These are phyloP conservation scores for Sporobolomyces pararoseus DNA, from an alignment of 768 basidiomycete genomes.

Conservation along the genomic window DNA sequence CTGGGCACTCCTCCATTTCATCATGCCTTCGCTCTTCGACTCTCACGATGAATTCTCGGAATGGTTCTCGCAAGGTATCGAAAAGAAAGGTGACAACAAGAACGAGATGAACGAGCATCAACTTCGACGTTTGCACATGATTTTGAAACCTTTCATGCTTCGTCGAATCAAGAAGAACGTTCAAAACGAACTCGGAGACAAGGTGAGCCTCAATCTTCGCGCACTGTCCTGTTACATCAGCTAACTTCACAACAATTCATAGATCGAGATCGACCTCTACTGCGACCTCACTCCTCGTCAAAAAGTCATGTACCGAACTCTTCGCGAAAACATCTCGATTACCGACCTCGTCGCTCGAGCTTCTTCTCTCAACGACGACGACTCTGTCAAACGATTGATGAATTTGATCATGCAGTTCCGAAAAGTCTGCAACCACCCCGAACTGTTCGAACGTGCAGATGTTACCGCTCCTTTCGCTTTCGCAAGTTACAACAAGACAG, in stretches of 20 bases:
- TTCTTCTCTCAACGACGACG: conserved; percentile 74
- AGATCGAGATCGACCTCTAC: conserved; percentile 95
- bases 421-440: conserved; percentile 98
- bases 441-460: conserved; percentile 94
- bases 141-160: conserved; percentile 98
- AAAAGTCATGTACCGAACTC: conserved; percentile 77
- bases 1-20: conserved; percentile 97
- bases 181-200: conserved; percentile 98
- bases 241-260: conserved; percentile 17
- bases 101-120: conserved; percentile 94
- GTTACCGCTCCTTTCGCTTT: conserved; percentile 91
- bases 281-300: conserved; percentile 92
- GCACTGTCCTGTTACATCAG: neutral
- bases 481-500: conserved; percentile 71
- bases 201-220: conserved; percentile 57
- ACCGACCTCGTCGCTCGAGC: conserved; percentile 91
- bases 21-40: conserved; percentile 99
- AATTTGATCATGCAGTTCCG: conserved; percentile 99
- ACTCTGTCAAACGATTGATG: conserved; percentile 91
- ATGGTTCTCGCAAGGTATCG: conserved; percentile 99
- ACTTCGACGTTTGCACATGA: conserved; percentile 91
- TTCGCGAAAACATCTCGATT: conserved; percentile 89
- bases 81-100: conserved; percentile 81
- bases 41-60: conserved; percentile 99
- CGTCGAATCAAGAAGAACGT: conserved; percentile 95